Evolutionary conservation across 768 basidiomycete genomes (phyloP), one percentile per base, ranked within the genome.

Genomic region (Trametopsis cervina): DNA sequence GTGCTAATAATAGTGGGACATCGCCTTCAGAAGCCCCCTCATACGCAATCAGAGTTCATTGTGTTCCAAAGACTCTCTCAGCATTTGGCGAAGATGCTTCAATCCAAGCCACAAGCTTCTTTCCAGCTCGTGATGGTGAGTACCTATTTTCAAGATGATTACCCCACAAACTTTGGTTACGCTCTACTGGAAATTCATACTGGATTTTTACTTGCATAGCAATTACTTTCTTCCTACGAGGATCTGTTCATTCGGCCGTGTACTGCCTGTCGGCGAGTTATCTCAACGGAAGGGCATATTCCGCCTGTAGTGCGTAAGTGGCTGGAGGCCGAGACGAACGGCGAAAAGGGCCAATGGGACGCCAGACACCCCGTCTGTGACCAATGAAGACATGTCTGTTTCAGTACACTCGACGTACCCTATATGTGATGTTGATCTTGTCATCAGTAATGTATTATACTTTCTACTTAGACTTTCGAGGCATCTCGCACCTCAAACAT

Each of bases 11-110:
- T 43, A 20, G 4, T 4, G 40, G 21, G 40, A 40, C 21, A 15
- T 20, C 21, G 36, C 26, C 37, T 21, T 24, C 41, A 87, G 84
- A 84, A 79, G 66, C 63, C 74, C 24, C 79, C 81, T 2, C 82
- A 88, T 60, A 78, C 78, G 13, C 79, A 85, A 55, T 85, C 84
- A 11, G 77, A 79, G 27, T 89, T 74, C 62, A 59, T 67, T 11
- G 81, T 81, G 2, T 90, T 75, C 62, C 80, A 75, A 56, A 74
- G 68, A 51, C 60, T 90, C 21, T 78, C 84, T 12, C 84, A 89
- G 52, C 75, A 88, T 60, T 65, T 89, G 17, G 71, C 77, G 3
- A 72, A 69, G 54, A 75, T 83, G 66, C 58, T 88, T 18, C 71
- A 80, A 51, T 69, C 72, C 6, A 68, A 78, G 47, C 76, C 77